Percentiles rank a stretch among this genome's conserved stretches.
Evolutionary conservation across 2,329 filamentous ascomycete genomes (phyloP).

Genomic region (Phyllosticta paracitricarpa): DNA sequence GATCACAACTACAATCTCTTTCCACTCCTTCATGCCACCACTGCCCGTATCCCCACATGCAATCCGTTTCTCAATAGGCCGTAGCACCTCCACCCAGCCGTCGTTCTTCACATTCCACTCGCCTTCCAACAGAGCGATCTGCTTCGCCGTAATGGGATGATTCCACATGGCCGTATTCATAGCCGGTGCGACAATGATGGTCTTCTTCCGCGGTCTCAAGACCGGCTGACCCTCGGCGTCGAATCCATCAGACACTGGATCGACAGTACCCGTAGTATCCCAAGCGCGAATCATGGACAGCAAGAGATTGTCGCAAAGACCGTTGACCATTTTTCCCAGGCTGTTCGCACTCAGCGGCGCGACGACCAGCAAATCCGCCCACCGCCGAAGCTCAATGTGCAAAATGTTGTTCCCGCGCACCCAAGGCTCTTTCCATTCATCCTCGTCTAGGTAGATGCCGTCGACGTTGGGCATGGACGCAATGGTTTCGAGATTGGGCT

Average conservation of each 20-base stretch:
- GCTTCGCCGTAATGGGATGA: slow-evolving; percentile 68
- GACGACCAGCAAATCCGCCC: slow-evolving; percentile 72
- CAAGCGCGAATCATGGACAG: slow-evolving; percentile 70
- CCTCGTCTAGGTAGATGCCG: slow-evolving; percentile 69
- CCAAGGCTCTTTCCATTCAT: slow-evolving; percentile 77
- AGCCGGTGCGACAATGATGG: slow-evolving; percentile 65
- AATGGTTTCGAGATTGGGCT: slow-evolving; percentile 57
- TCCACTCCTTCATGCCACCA: slow-evolving; percentile 78
- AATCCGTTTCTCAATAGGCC: slow-evolving; percentile 63
- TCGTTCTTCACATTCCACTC: slow-evolving; percentile 55
- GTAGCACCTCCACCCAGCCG: slow-evolving; percentile 58
- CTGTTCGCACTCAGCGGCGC: slow-evolving; percentile 77
- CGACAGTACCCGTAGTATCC: slow-evolving; percentile 62
- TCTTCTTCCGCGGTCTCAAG: slow-evolving; percentile 40
- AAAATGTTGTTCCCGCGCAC: slow-evolving; percentile 67
- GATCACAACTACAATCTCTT: slow-evolving; percentile 57
- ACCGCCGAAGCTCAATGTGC: slow-evolving; percentile 78
- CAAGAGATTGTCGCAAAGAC: slow-evolving; percentile 68
- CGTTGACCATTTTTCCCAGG: slow-evolving; percentile 71
- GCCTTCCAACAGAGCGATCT: slow-evolving; percentile 58
- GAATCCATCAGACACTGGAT: slow-evolving; percentile 20
- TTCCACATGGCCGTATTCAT: slow-evolving; percentile 92
- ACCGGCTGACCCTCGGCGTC: not conserved
- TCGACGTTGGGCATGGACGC: slow-evolving; percentile 60
- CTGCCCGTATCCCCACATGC: slow-evolving; percentile 78